Conservation (phyloP, 2,329 filamentous ascomycete genomes). For the Paecilomyces sp. region DNA sequence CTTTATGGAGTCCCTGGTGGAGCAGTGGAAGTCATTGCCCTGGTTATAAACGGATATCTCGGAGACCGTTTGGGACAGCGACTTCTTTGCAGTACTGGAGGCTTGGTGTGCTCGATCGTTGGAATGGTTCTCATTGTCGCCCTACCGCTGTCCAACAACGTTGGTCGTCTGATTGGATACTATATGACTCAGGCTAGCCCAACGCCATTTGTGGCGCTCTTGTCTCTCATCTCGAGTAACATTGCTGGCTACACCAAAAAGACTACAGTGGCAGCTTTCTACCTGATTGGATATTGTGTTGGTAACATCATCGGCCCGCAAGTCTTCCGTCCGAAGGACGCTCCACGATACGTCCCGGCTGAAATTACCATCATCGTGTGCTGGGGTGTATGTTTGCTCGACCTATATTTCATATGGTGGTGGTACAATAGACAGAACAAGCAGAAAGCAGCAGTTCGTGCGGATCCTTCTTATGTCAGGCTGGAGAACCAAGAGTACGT, state of each 20-base stretch:
- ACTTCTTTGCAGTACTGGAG: slow-evolving; percentile 48
- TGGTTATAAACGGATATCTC: slow-evolving; percentile 50
- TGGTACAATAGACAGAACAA: slow-evolving; percentile 55
- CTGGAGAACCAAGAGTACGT: slow-evolving; percentile 58
- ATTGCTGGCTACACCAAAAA: slow-evolving; percentile 49
- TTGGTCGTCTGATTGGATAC: slow-evolving; percentile 56
- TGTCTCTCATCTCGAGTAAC: slow-evolving; percentile 59
- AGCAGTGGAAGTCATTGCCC: slow-evolving; percentile 54
- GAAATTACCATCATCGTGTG: slow-evolving; percentile 59
- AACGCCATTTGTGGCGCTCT: slow-evolving; percentile 56
- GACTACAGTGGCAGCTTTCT: slow-evolving; percentile 44
- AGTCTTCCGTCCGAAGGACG: slow-evolving; percentile 50
- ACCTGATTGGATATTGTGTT: slow-evolving; percentile 41
- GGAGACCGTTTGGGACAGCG: slow-evolving; percentile 52
- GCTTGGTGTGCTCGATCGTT: slow-evolving; percentile 48
- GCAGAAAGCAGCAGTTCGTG: slow-evolving; percentile 49
- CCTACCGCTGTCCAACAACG: slow-evolving; percentile 50
- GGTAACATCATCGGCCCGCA: slow-evolving; percentile 56
- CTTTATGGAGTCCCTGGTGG: slow-evolving; percentile 61
- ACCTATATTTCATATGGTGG: slow-evolving; percentile 55
- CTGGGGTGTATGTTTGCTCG: slow-evolving; percentile 45
- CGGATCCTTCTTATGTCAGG: slow-evolving; percentile 50
- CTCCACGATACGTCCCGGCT: slow-evolving; percentile 54
- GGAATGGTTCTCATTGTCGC: slow-evolving; percentile 60
- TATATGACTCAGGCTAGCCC: slow-evolving; percentile 57